Evolutionary conservation across 208 protist genomes (phyloP).

Genomic region (Leishmania amazonensis): DNA sequence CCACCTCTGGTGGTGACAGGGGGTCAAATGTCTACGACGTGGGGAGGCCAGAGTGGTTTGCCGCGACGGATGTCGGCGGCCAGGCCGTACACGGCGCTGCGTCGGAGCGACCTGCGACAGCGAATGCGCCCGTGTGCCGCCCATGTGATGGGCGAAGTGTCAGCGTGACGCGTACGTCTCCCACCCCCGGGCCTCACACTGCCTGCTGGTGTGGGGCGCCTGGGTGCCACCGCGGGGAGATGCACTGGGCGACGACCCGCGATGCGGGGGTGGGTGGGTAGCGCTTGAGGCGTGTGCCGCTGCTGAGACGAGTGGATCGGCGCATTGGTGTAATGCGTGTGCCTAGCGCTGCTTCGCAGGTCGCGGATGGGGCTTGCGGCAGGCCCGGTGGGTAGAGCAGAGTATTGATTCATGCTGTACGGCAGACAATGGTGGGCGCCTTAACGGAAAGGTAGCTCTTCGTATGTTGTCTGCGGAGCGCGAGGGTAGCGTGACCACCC

Average conservation of each 20-base stretch:
- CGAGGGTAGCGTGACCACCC: not conserved
- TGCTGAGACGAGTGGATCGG: not conserved
- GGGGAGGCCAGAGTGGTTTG: not conserved
- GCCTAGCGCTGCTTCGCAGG: not conserved
- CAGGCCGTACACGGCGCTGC: not conserved
- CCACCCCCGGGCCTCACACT: not conserved
- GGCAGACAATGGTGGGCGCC: no score
- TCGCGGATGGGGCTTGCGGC: not conserved
- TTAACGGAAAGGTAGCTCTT: not conserved
- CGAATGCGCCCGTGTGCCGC: not conserved
- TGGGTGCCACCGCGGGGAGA: not conserved
- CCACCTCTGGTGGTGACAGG: not conserved
- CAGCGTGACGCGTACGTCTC: not conserved
- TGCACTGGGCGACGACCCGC: not conserved
- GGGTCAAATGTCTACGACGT: not conserved
- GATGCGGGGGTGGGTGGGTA: not conserved
- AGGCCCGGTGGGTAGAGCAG: not conserved
- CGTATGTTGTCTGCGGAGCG: not conserved
- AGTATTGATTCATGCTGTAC: no score
- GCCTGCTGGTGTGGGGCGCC: not conserved
- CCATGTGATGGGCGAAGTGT: not conserved
- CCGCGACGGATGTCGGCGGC: not conserved
- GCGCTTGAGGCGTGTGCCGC: no score
- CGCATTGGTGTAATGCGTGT: not conserved
- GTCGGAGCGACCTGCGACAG: not conserved